phyloP scores from a whole-genome alignment of 345 rosid genomes.

The Gossypium sturtianum region DNA sequence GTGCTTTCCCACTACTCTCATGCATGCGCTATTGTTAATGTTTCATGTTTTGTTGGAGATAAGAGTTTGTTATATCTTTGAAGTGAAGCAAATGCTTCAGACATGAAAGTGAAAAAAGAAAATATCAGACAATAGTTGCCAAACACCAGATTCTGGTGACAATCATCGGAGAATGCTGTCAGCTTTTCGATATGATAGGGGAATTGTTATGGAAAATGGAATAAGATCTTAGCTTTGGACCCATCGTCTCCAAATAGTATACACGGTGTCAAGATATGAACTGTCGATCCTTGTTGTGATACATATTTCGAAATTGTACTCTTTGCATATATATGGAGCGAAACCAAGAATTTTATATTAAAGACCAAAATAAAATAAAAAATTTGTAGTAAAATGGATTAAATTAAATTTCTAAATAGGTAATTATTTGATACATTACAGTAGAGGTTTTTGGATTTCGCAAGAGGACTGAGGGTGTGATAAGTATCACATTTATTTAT shows the following conservation, averaged over 20 bases:
- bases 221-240: slow-evolving; percentile 1
- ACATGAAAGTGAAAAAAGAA: not conserved
- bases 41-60: not conserved
- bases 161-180: not conserved
- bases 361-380: too few species aligned
- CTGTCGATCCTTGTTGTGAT: too few species aligned
- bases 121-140: not conserved
- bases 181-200: not conserved
- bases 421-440: too few species aligned
- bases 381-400: too few species aligned
- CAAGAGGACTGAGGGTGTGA: too few species aligned
- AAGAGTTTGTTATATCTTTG: not conserved
- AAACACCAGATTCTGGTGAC: not conserved
- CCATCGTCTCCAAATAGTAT: not conserved
- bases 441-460: rapidly evolving
- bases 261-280: too few species aligned
- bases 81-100: slow-evolving; percentile 7
- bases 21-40: not conserved
- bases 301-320: too few species aligned
- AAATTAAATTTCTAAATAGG: too few species aligned
- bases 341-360: too few species aligned
- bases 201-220: not conserved
- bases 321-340: too few species aligned
- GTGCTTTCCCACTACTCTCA: slow-evolving; percentile 12
- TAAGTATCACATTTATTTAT: too few species aligned